phyloP scores from a whole-genome alignment of 2,329 filamentous ascomycete species.

The Erysiphe pulchra region DNA sequence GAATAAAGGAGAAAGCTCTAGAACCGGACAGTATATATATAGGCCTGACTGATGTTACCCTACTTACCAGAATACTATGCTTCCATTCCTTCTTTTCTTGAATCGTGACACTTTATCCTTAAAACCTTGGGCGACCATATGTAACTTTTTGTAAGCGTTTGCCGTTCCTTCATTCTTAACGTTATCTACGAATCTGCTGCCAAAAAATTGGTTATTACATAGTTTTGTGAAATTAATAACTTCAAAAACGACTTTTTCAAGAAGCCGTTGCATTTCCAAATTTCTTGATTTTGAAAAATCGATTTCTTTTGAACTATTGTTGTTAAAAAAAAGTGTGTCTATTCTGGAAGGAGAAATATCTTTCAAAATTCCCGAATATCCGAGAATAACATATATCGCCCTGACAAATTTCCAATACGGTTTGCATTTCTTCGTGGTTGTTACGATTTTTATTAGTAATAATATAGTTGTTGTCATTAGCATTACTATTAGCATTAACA shows the following conservation, averaged over 20 bases:
- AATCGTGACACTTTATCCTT: no score
- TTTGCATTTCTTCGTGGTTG: neutral
- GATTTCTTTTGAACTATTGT: neutral
- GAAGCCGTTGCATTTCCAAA: neutral
- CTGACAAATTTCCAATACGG: neutral
- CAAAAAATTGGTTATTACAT: constrained; percentile 1
- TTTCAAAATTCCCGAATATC: neutral
- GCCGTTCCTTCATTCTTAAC: constrained; percentile 2
- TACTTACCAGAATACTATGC: no score
- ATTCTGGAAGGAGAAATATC: neutral
- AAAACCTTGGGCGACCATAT: constrained; percentile 1
- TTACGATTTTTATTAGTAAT: neutral
- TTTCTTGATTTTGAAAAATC: neutral
- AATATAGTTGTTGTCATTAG: no score
- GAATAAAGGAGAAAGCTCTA: no score
- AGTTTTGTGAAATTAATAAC: neutral
- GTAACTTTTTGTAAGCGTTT: constrained; percentile 1
- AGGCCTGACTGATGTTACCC: no score
- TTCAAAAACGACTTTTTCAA: neutral
- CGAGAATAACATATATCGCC: neutral
- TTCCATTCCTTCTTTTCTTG: no score
- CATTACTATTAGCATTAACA: no score
- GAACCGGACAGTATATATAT: no score
- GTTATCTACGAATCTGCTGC: constrained; percentile 3
- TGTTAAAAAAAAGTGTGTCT: neutral